These are phyloP conservation scores for Blastomyces emzantsi DNA, from an alignment of 2,329 filamentous ascomycete species.

Conservation along the genomic window DNA sequence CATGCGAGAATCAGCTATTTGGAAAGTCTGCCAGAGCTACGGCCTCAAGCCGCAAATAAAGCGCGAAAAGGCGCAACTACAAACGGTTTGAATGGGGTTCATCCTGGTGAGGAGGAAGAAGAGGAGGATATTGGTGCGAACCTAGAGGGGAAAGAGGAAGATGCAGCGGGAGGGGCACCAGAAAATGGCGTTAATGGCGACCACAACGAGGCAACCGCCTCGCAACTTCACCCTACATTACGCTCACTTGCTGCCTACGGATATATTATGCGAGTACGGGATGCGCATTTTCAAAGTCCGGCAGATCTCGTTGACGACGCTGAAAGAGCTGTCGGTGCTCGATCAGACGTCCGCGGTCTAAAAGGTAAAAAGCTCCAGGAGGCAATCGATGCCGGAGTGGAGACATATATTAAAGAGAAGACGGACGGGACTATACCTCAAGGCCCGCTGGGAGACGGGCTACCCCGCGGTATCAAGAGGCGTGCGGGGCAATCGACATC, in stretches of 20 bases:
- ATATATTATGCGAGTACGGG: constrained; percentile 33
- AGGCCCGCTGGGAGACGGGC: constrained; percentile 25
- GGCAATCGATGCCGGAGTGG: constrained; percentile 24
- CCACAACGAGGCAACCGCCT: constrained; percentile 17
- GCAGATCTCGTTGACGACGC: constrained; percentile 34
- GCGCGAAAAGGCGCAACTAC: constrained; percentile 13
- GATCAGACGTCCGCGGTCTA: constrained; percentile 25
- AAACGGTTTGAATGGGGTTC: constrained; percentile 21
- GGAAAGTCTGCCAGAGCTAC: constrained; percentile 31
- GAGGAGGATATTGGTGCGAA: constrained; percentile 10
- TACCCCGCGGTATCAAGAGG: constrained; percentile 30
- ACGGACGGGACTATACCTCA: constrained; percentile 29
- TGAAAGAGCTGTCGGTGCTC: constrained; percentile 25
- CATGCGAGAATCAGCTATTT: constrained; percentile 53
- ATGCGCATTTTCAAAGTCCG: constrained; percentile 35
- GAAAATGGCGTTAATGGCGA: constrained; percentile 19
- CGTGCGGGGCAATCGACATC: constrained; percentile 20
- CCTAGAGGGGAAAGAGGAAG: constrained; percentile 19
- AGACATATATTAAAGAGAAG: constrained; percentile 27
- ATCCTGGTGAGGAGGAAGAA: constrained; percentile 17
- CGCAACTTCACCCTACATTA: constrained; percentile 30
- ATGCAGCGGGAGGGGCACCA: constrained; percentile 10
- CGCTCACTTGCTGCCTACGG: constrained; percentile 35
- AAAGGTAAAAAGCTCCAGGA: constrained; percentile 34
- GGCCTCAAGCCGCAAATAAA: constrained; percentile 15